These are phyloP conservation scores for Pontederia crassipes DNA, from an alignment of 176 grass and related monocot genomes.

Conservation along the genomic window DNA sequence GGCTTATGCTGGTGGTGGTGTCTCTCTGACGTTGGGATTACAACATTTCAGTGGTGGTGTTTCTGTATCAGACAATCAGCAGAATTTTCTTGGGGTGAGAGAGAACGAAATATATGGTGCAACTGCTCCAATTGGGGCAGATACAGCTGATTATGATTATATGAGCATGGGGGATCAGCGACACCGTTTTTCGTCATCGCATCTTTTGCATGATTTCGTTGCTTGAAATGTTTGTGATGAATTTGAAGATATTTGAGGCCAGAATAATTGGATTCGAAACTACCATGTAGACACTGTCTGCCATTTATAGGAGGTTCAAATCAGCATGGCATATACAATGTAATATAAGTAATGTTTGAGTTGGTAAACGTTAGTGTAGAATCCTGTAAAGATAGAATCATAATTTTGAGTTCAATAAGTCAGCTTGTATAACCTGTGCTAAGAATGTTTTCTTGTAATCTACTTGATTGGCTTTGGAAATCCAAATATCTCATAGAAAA, in stretches of 20 bases:
- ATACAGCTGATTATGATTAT: conserved; percentile 31
- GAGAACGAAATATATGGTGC: conserved; percentile 45
- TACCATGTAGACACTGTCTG: neutral
- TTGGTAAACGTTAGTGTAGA: conserved; percentile 6
- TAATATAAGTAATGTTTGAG: neutral
- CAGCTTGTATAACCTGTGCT: no score
- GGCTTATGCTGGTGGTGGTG: conserved; percentile 40
- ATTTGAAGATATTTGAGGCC: neutral
- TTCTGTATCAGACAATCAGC: conserved; percentile 38
- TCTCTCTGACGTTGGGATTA: conserved; percentile 75
- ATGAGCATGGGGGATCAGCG: conserved; percentile 39
- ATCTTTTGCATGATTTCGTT: conserved; percentile 93
- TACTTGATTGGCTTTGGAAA: no score
- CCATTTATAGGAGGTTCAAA: neutral
- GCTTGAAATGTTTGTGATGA: conserved; percentile 32
- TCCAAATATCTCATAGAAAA: no score
- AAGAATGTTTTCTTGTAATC: no score
- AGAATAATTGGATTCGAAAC: conserved; percentile 4
- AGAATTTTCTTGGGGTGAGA: conserved; percentile 29
- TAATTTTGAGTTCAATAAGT: conserved; percentile 1
- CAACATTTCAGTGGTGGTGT: conserved; percentile 47
- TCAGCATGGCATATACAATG: neutral
- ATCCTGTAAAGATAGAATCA: conserved; percentile 14
- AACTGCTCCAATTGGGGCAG: conserved; percentile 19
- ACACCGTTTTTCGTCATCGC: conserved; percentile 36